Percentiles rank a stretch among this genome's conserved stretches.
phyloP scores from a whole-genome alignment of 495 filamentous ascomycete species.

The Aspergillus coremiiformis region DNA sequence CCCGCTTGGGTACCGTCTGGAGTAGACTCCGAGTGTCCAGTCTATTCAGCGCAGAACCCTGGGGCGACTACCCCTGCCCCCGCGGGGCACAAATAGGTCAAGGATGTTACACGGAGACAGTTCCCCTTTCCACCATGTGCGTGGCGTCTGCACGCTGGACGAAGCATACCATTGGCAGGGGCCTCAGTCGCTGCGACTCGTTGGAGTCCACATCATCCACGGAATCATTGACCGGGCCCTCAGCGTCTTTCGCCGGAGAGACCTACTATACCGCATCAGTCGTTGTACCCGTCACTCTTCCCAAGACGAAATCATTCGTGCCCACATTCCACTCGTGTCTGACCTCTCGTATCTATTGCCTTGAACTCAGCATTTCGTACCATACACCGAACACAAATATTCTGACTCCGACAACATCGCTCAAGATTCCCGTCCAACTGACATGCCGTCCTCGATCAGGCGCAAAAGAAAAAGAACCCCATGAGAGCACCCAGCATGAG shows the following conservation, averaged over 20 bases:
- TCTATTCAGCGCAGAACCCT: slow-evolving; percentile 61
- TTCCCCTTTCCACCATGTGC: slow-evolving; percentile 57
- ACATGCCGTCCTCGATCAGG: slow-evolving; percentile 23
- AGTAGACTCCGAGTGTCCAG: slow-evolving; percentile 70
- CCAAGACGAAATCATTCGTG: slow-evolving; percentile 62
- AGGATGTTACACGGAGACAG: slow-evolving; percentile 57
- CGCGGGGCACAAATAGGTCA: slow-evolving; percentile 43
- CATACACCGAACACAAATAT: slow-evolving; percentile 50
- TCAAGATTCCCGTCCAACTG: slow-evolving; percentile 76
- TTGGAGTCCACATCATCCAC: slow-evolving; percentile 35
- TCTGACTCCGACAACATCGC: slow-evolving; percentile 46
- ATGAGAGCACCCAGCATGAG: slow-evolving; percentile 29
- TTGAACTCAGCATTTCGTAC: slow-evolving; percentile 60
- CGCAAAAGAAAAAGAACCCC: slow-evolving; percentile 3
- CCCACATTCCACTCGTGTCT: slow-evolving; percentile 90
- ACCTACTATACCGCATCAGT: slow-evolving; percentile 61
- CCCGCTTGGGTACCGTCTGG: slow-evolving; percentile 55
- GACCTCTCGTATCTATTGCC: slow-evolving; percentile 66
- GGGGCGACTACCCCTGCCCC: slow-evolving; percentile 38
- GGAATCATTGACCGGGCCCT: slow-evolving; percentile 32
- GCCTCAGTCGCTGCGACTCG: slow-evolving; percentile 51
- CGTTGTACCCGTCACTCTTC: slow-evolving; percentile 67
- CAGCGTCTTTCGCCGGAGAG: slow-evolving; percentile 31
- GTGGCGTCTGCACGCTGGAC: slow-evolving; percentile 62
- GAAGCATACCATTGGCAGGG: slow-evolving; percentile 32